Base-by-base conservation (phyloP, 2,329 filamentous ascomycete species). In the Pseudogymnoascus sp. region DNA sequence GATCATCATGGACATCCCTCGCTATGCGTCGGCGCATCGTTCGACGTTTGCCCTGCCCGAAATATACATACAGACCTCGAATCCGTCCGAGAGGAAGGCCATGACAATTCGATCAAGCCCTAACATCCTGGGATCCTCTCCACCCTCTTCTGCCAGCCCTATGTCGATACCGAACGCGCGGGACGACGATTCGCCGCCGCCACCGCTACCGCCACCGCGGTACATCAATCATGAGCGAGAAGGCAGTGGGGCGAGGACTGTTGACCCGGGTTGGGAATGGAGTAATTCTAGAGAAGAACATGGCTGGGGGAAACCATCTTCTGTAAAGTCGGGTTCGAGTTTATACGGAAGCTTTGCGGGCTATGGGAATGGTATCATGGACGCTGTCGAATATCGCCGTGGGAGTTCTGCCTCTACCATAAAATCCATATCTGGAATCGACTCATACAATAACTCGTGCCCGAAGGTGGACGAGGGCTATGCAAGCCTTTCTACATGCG, bases 111-210 rank as follows among this genome's bases (percentile, higher is more conserved):
- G 69, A 59, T 69, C 69, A 11, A 69, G 50, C 61, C 69, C 67
- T 11, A 69, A 70, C 64, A 68, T 67, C 62, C 71, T 67, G 14
- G 65, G 63, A 13, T 73, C 76, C 63, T 74, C 79, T 44, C 75
- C 74, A 63, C 70, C 76, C 65, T 73, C 73, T 60, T 70, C 76
- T 56, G 74, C 78, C 66, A 79, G 80, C 66, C 81, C 84, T 68
- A 85, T 89, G 83, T 78, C 85, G 65, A 88, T 89, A 72, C 84
- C 84, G 60, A 79, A 82, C 71, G 78, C 80, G 65, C 79, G 81
- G 70, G 78, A 79, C 31, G 67, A 73, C n/a, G 59, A 61, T 24
- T 60, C 69, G 21, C 67, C 79, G 61, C 86, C 86, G 64, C 86
- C 86, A 67, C 85, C 86, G 60, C 78, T 89, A 69, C 86, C 86